Evolutionary conservation across 2,329 filamentous ascomycete species (phyloP), one percentile per base, ranked within the genome.

Genomic region (Neopestalotiopsis rosae): DNA sequence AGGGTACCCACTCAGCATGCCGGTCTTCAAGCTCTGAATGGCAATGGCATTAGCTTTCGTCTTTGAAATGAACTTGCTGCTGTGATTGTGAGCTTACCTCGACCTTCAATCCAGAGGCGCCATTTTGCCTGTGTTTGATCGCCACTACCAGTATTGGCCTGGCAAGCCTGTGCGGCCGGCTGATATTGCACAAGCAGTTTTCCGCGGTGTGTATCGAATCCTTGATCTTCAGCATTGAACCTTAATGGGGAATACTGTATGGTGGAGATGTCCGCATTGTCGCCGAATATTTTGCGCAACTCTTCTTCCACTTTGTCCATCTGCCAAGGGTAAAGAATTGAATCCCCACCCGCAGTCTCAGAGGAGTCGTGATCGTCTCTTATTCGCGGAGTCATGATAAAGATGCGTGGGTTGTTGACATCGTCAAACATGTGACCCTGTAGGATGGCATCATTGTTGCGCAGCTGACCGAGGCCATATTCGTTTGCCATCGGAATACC

Each of bases 371-470:
- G 12, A 24, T 20, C 14, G 58, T 14, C 30, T 52, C 7, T 12
- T 20, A 28, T 10, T 40, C 24, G 45, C 17, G 63, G 63, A 7
- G 63, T 40, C 6, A 66, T 12, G 32, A 66, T 34, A n/a, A 66
- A 66, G 13, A 66, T 28, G 4, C 49, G 14, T 13, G 64, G 28
- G 12, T 40, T 14, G 28, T 38, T 57, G 12, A 5, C 64, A 24
- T 66, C 49, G 17, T 66, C 64, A 38, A 66, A 66, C 24, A 65
- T 66, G 10, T 66, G 64, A 12, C 64, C 64, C 10, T 38, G 13
- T 7, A 14, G 17, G 4, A 32, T 9, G 24, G 24, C 13, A 14
- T 63, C 34, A 14, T 63, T 38, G 34, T 63, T 42, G 5, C 61
- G 32, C 28, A 63, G 13, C 9, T 63, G n/a, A n/a, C 6, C 34